A percentile compares a stretch with the other conserved stretches of the same genome.
Conservation (phyloP, 1,284 basidiomycete species). For the Testicularia cyperi region DNA sequence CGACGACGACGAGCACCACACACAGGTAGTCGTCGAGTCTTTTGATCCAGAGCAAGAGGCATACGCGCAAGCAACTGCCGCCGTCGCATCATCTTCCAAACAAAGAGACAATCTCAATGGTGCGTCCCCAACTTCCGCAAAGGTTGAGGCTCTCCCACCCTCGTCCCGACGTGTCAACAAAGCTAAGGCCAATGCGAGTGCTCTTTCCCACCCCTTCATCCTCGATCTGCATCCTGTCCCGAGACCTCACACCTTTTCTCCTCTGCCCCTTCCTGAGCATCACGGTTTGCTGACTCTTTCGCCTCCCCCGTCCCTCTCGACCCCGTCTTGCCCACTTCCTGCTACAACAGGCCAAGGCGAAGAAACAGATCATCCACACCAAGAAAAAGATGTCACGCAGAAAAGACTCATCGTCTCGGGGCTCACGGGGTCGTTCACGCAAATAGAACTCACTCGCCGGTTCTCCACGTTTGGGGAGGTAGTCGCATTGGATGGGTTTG, state of each 20-base stretch:
- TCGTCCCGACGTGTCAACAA: constrained; percentile 42
- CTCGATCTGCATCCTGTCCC: constrained; percentile 1
- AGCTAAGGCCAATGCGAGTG: constrained; percentile 49
- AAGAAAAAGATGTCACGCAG: constrained; percentile 35
- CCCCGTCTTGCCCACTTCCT: too few relatives aligned
- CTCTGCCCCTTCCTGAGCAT: too few relatives aligned
- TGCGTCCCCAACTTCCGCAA: constrained; percentile 15
- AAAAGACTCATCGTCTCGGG: constrained; percentile 53
- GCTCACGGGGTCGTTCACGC: constrained; percentile 44
- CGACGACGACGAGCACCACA: constrained; percentile 39
- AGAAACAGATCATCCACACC: constrained; percentile 38
- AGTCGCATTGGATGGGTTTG: constrained; percentile 34
- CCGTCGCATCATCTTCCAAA: background rate
- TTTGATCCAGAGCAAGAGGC: constrained; percentile 41
- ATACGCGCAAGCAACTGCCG: constrained; percentile 18
- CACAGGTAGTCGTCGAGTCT: constrained; percentile 37
- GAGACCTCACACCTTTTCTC: background rate
- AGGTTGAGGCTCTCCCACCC: constrained; percentile 40
- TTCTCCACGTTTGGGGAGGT: constrained; percentile 49
- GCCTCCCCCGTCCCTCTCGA: too few relatives aligned
- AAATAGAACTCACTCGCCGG: constrained; percentile 37
- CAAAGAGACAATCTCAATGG: constrained; percentile 5
- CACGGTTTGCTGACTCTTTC: too few relatives aligned
- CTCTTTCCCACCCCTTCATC: background rate
- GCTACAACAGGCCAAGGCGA: constrained; percentile 31